Conservation (phyloP, 768 basidiomycete genomes). For the Brasilioporus rufonigricans region DNA sequence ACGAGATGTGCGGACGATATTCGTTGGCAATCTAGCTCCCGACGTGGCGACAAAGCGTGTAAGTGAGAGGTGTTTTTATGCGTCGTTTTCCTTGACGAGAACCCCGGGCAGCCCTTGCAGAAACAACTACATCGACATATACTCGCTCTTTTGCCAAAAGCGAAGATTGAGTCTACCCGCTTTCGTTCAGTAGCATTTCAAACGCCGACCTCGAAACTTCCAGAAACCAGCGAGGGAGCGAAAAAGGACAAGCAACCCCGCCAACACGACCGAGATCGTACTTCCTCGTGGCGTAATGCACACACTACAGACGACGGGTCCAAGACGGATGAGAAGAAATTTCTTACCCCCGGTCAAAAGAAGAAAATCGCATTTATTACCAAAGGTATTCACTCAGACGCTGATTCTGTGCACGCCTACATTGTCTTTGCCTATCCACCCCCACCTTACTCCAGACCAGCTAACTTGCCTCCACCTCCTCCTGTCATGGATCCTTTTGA, state of each 20-base stretch:
- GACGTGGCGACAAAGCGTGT: slow-evolving; percentile 79
- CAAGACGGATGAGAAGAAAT: slow-evolving; percentile 55
- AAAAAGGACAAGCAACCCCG: slow-evolving; percentile 34
- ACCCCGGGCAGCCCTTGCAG: slow-evolving; percentile 54
- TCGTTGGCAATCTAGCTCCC: slow-evolving; percentile 84
- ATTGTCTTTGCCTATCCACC: slow-evolving; percentile 80
- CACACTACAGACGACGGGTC: slow-evolving; percentile 44
- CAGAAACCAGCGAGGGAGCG: slow-evolving; percentile 35
- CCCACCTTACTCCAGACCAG: slow-evolving; percentile 40
- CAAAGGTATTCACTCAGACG: slow-evolving; percentile 79
- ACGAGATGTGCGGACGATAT: slow-evolving; percentile 81
- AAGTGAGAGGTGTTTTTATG: slow-evolving; percentile 20
- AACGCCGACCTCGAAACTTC: slow-evolving; percentile 66
- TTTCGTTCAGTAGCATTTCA: slow-evolving; percentile 95
- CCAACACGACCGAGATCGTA: slow-evolving; percentile 56
- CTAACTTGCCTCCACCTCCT: slow-evolving; percentile 51
- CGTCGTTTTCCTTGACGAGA: neutral
- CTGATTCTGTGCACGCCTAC: slow-evolving; percentile 82
- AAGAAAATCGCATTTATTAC: slow-evolving; percentile 94
- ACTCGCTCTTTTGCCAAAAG: slow-evolving; percentile 61
- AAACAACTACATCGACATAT: slow-evolving; percentile 80
- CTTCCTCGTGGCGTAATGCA: slow-evolving; percentile 54
- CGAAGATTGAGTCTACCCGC: slow-evolving; percentile 88
- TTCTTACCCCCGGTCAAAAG: slow-evolving; percentile 81
- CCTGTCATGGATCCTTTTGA: slow-evolving; percentile 63